Base-by-base conservation (phyloP, 257 asterid species). In the Knoxia roxburghii region DNA sequence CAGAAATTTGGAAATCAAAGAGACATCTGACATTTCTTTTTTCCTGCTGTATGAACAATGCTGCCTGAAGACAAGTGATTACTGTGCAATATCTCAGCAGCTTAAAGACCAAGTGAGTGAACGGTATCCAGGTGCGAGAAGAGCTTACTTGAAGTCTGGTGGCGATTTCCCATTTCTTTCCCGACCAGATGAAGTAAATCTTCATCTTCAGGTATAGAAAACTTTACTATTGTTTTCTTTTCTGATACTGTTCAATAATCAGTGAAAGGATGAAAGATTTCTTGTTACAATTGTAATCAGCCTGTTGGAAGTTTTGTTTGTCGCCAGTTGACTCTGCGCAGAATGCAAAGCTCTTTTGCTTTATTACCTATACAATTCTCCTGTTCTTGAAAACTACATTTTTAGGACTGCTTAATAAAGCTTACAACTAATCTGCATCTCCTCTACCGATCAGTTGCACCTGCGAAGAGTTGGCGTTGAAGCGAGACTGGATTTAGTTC, bases 91-190 rank as follows among this genome's bases (percentile, higher is more conserved):
- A 74, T 82, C 99, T 69, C 96, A 75, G 85, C 85, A 80, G 74
- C 90, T 90, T 68, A 94, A 87, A 84, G 96, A 90, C 63, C 93
- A 87, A 84, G 96, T 94, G 58, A 71, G 69, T 35, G 96, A 88
- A 84, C 85, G 95, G 75, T 90, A 90, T 73, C 91, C 96, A n/a
- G 96, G 87, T 61, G 99, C 96, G 33, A 85, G 96, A 79, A 89
- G 78, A 77, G 99, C 98, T 23, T 57, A 83, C 75, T 84, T 94
- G 78, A 90, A 94, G 79, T 74, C 89, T 8, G 97, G 97, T 43
- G 96, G 99, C 40, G 97, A 88, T 78, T 90, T 90, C 69, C 99
- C 97, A 64, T 94, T 94, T 74, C 99, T 90, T 74, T 94, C 97
- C 8, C 83, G 96, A 30, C 84, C 99, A 0, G 99, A 87, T 77